Evolutionary conservation across 2,329 filamentous ascomycete genomes (phyloP).

Genomic region (Ambrosiella xylebori): DNA sequence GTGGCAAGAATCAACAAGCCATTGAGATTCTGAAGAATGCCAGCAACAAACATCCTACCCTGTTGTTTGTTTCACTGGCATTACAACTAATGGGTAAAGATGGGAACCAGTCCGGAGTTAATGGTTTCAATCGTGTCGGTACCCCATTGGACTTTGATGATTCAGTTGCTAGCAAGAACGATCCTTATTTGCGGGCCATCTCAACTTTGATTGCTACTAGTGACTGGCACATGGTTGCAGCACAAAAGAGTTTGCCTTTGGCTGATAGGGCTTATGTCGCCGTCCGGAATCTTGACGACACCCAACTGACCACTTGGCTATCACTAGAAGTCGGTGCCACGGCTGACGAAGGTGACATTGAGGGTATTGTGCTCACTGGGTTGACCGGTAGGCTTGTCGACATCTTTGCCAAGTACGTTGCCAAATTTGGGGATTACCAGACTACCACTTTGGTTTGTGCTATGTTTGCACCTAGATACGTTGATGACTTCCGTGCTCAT

Average conservation of each 20-base stretch:
- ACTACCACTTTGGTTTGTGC: slow-evolving; percentile 60
- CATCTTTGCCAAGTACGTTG: slow-evolving; percentile 58
- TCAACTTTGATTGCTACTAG: slow-evolving; percentile 61
- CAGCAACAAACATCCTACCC: slow-evolving; percentile 43
- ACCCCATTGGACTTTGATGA: slow-evolving; percentile 42
- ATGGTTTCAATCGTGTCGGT: slow-evolving; percentile 23
- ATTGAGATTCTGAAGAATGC: slow-evolving; percentile 52
- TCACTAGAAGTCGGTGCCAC: slow-evolving; percentile 44
- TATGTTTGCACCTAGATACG: slow-evolving; percentile 57
- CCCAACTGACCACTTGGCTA: slow-evolving; percentile 49
- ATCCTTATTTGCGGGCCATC: slow-evolving; percentile 65
- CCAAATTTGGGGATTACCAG: slow-evolving; percentile 61
- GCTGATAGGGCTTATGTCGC: slow-evolving; percentile 60
- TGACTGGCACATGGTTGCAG: slow-evolving; percentile 57
- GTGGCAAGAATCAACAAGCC: slow-evolving; percentile 50
- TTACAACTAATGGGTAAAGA: slow-evolving; percentile 44
- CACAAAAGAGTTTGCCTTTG: slow-evolving; percentile 56
- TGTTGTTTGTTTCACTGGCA: slow-evolving; percentile 50
- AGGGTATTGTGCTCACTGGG: slow-evolving; percentile 62
- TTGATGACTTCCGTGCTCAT: slow-evolving; percentile 57
- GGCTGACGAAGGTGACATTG: slow-evolving; percentile 38
- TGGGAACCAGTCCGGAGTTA: slow-evolving; percentile 16
- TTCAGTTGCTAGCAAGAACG: slow-evolving; percentile 43
- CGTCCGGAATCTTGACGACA: slow-evolving; percentile 46
- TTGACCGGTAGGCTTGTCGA: slow-evolving; percentile 57